Conservation (phyloP, 1,139 yeast genomes). For the Lipomyces yarrowii region DNA sequence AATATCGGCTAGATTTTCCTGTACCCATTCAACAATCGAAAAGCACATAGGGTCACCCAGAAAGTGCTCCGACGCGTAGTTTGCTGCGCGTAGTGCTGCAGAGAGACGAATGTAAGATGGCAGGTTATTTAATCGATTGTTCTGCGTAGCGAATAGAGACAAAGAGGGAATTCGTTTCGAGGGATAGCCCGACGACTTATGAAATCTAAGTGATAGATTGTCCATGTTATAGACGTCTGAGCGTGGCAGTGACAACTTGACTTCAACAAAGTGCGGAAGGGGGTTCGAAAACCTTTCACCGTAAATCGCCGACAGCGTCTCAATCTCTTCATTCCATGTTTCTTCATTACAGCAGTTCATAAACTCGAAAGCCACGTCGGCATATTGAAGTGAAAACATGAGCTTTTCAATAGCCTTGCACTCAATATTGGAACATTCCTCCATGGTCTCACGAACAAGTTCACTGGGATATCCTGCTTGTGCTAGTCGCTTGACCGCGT, state of each 20-base stretch:
- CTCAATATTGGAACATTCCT: constrained; percentile 51
- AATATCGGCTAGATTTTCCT: constrained; percentile 58
- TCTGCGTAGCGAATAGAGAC: constrained; percentile 20
- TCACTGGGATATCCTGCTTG: constrained; percentile 73
- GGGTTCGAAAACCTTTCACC: constrained; percentile 38
- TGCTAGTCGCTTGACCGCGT: constrained; percentile 56
- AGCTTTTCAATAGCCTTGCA: constrained; percentile 53
- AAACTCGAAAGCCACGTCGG: constrained; percentile 12
- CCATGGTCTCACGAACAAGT: constrained; percentile 57
- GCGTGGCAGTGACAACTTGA: constrained; percentile 24
- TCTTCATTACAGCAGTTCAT: constrained; percentile 27
- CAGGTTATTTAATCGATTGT: constrained; percentile 13
- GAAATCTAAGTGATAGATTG: constrained; percentile 48
- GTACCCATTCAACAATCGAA: constrained; percentile 72
- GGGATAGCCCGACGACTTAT: constrained; percentile 50
- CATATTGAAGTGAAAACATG: constrained; percentile 18
- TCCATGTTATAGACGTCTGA: constrained; percentile 22
- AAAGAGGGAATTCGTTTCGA: constrained; percentile 38
- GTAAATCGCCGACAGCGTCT: constrained; percentile 62
- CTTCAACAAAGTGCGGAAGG: constrained; percentile 24
- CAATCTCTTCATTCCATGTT: constrained; percentile 79
- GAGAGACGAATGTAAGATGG: constrained; percentile 65
- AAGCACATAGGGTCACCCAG: constrained; percentile 72
- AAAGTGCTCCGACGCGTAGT: constrained; percentile 46
- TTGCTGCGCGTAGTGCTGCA: constrained; percentile 52